A percentile compares a stretch with the other conserved stretches of the same genome.
phyloP scores from a whole-genome alignment of 176 grass and related monocot species.

The Ananas comosus region DNA sequence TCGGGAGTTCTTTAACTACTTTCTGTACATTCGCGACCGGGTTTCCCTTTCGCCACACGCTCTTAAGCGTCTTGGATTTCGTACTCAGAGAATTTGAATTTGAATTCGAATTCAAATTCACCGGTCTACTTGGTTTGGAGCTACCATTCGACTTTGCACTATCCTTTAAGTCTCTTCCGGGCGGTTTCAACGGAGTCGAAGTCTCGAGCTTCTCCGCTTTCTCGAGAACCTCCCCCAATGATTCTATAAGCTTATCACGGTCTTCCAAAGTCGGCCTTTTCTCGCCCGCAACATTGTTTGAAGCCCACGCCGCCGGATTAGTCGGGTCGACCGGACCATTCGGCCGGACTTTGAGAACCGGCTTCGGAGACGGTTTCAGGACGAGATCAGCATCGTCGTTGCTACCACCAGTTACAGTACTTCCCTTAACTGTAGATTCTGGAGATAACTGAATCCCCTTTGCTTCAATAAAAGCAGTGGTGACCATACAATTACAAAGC shows the following conservation, averaged over 20 bases:
- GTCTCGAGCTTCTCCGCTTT: constrained; percentile 80
- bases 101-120: constrained; percentile 16
- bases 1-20: constrained; percentile 50
- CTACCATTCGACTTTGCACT: constrained; percentile 32
- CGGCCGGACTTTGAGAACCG: constrained; percentile 18
- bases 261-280: constrained; percentile 38
- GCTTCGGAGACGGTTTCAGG: constrained; percentile 63
- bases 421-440: constrained; percentile 40
- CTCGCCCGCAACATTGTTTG: constrained; percentile 14
- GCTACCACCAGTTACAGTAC: not conserved
- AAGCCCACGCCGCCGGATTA: constrained; percentile 25
- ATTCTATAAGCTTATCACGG: constrained; percentile 55
- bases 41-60: constrained; percentile 89
- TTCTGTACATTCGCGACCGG: constrained; percentile 51
- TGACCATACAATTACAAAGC: constrained; percentile 74
- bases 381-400: constrained; percentile 37
- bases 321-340: constrained; percentile 37
- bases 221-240: constrained; percentile 72
- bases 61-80: constrained; percentile 67
- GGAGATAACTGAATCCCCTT: constrained; percentile 48
- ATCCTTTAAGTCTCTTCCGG: constrained; percentile 11
- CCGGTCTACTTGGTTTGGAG: constrained; percentile 24
- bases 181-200: constrained; percentile 22
- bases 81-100: constrained; percentile 18
- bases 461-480: constrained; percentile 72